These are phyloP conservation scores for Beauveria sp. DNA, from an alignment of 2,329 filamentous ascomycete genomes.

Conservation along the genomic window DNA sequence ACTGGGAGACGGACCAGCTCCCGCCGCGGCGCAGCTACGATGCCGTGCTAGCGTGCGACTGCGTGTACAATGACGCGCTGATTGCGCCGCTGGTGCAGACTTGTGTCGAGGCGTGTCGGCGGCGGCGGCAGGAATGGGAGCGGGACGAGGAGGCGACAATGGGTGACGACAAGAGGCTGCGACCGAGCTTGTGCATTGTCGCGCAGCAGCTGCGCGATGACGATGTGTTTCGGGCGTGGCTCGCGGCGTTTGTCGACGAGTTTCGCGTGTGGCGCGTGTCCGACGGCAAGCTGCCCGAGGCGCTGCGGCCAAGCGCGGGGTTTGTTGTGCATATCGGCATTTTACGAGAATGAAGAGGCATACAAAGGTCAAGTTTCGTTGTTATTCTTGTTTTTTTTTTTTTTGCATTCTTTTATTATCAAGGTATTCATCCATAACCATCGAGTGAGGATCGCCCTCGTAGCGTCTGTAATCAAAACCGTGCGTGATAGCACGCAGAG, in stretches of 20 bases:
- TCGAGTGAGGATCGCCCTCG: conserved; percentile 6
- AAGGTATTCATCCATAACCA: background rate
- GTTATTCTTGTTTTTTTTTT: background rate
- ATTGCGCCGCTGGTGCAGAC: conserved; percentile 76
- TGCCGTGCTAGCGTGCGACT: conserved; percentile 78
- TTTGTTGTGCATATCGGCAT: conserved; percentile 79
- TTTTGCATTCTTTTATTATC: background rate
- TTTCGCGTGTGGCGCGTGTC: conserved; percentile 75
- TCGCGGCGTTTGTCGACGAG: conserved; percentile 54
- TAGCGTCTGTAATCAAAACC: background rate
- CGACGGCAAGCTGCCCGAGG: conserved; percentile 51
- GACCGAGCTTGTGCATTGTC: conserved; percentile 59
- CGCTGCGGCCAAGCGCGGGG: conserved; percentile 56
- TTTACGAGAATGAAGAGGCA: conserved; percentile 33
- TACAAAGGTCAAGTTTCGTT: background rate
- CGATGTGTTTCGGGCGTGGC: conserved; percentile 78
- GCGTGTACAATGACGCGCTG: conserved; percentile 88
- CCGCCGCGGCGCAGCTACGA: conserved; percentile 53
- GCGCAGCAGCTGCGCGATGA: conserved; percentile 83
- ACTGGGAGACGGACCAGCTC: conserved; percentile 72
- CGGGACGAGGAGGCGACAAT: conserved; percentile 12
- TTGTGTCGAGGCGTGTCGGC: conserved; percentile 64
- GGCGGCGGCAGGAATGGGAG: conserved; percentile 32
- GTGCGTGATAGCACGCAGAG: background rate
- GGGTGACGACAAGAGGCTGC: background rate